Evolutionary conservation across 2,329 filamentous ascomycete genomes (phyloP).

Genomic region (Phyllosticta citribraziliensis): DNA sequence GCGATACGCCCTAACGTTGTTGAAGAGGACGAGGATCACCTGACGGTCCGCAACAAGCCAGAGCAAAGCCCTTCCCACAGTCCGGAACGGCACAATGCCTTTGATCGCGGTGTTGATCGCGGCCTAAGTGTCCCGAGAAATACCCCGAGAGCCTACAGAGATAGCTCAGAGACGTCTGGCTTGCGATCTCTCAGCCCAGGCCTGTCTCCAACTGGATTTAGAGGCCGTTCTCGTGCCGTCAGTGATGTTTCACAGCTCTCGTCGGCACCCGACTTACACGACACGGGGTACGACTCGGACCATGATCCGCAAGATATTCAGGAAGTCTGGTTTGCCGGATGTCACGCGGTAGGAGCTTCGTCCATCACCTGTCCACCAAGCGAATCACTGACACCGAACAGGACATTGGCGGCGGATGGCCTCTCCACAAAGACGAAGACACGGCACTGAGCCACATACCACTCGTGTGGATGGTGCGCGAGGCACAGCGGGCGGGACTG

Average conservation of each 20-base stretch:
- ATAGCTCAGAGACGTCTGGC: slow-evolving; percentile 25
- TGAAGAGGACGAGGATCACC: slow-evolving; percentile 28
- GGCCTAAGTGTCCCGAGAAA: background rate
- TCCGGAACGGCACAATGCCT: slow-evolving; percentile 2
- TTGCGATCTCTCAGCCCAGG: slow-evolving; percentile 23
- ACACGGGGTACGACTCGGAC: slow-evolving; percentile 20
- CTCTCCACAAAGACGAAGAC: slow-evolving; percentile 43
- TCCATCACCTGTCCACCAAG: background rate
- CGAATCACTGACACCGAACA: background rate
- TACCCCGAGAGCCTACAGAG: slow-evolving; percentile 15
- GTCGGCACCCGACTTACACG: background rate
- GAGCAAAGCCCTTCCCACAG: background rate
- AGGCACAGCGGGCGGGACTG: slow-evolving; percentile 56
- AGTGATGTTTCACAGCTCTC: background rate
- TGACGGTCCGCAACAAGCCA: background rate
- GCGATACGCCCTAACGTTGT: slow-evolving; percentile 9
- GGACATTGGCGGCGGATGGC: slow-evolving; percentile 71
- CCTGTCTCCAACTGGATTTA: slow-evolving; percentile 14
- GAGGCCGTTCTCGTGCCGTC: slow-evolving; percentile 5
- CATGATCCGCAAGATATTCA: slow-evolving; percentile 59
- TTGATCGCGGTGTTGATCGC: background rate
- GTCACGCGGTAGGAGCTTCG: slow-evolving; percentile 46
- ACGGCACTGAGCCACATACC: slow-evolving; percentile 57
- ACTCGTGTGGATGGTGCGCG: slow-evolving; percentile 60
- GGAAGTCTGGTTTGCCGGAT: slow-evolving; percentile 72